A percentile compares a stretch with the other conserved stretches of the same genome.
phyloP scores from a whole-genome alignment of 1,284 basidiomycete species.

The Schizophyllum commune region DNA sequence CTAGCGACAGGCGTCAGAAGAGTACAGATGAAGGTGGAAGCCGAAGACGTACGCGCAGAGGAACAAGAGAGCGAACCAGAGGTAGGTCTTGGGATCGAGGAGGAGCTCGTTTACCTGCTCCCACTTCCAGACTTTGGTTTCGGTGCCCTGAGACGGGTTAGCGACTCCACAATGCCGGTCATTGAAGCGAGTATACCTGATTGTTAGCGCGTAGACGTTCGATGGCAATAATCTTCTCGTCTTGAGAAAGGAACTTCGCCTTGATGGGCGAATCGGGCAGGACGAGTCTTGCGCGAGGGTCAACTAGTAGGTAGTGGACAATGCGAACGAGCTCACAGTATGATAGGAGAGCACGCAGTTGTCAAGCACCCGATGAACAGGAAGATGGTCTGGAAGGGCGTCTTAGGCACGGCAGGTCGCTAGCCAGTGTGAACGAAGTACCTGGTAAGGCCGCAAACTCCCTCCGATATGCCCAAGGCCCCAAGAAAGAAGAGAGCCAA shows the following conservation, averaged over 20 bases:
- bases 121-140: constrained; percentile 39
- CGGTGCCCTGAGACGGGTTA: constrained; percentile 23
- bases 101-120: constrained; percentile 34
- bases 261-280: constrained; percentile 32
- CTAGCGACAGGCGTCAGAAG: constrained; percentile 15
- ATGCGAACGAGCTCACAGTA: constrained; percentile 26
- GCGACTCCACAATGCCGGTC: neutral
- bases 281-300: constrained; percentile 18
- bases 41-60: constrained; percentile 28
- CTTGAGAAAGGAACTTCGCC: constrained; percentile 29
- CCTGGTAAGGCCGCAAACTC: constrained; percentile 28
- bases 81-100: constrained; percentile 35
- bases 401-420: neutral
- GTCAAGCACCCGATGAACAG: constrained; percentile 41
- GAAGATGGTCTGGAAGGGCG: constrained; percentile 31
- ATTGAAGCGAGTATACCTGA: constrained; percentile 16
- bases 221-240: constrained; percentile 36
- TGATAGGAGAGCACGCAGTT: constrained; percentile 33
- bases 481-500: constrained; percentile 34
- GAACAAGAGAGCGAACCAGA: constrained; percentile 35
- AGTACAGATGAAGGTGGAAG: neutral
- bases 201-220: constrained; percentile 35
- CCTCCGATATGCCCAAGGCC: constrained; percentile 36
- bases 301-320: neutral
- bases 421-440: constrained; percentile 5